A percentile compares a stretch with the other conserved stretches of the same genome.
Conservation (phyloP, 148 eudicot species). For the Beta vulgaris region DNA sequence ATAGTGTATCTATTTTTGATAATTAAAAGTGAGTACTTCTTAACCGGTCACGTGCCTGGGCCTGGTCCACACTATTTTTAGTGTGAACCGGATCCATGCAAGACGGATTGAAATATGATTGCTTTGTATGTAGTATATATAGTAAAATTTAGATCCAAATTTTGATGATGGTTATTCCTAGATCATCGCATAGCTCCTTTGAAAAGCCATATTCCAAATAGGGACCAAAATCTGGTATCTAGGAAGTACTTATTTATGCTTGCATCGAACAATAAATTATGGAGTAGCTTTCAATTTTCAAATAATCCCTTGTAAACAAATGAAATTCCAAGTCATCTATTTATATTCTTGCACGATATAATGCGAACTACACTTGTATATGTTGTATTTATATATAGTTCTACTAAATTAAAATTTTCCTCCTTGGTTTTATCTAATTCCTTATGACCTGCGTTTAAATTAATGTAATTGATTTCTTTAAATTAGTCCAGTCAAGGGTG, state of each 20-base stretch:
- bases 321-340: slow-evolving; percentile 3
- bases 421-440: neutral
- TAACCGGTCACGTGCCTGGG: too few relatives aligned
- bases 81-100: too few relatives aligned
- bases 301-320: neutral
- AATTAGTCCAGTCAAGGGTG: neutral
- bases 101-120: too few relatives aligned
- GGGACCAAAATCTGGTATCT: neutral
- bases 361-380: too few relatives aligned
- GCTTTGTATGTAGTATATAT: too few relatives aligned
- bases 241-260: neutral
- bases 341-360: neutral
- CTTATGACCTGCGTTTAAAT: neutral
- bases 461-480: too few relatives aligned
- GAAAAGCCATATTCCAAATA: neutral
- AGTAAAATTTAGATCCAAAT: too few relatives aligned
- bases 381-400: neutral
- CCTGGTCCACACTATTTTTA: too few relatives aligned
- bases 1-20: too few relatives aligned
- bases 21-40: too few relatives aligned
- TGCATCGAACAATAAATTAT: neutral
- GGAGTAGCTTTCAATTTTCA: neutral
- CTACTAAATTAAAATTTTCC: neutral
- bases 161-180: neutral
- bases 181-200: neutral